Evolutionary conservation across 2,329 filamentous ascomycete species (phyloP), one percentile per base, ranked within the genome.

Genomic region (Xylaria hypoxylon): DNA sequence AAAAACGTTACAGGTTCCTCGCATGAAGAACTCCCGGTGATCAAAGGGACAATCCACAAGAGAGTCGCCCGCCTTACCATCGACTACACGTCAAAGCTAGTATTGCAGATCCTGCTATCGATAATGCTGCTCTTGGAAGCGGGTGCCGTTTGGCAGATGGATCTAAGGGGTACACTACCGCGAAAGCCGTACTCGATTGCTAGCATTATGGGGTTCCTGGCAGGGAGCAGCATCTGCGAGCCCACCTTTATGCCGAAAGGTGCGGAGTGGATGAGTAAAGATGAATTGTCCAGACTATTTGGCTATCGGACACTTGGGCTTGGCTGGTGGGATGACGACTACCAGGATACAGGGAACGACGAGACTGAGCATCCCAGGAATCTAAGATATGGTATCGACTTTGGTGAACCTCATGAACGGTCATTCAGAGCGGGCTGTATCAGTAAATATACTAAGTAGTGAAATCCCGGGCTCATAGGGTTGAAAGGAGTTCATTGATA

Each of bases 61-160:
- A 44, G 10, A 17, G 24, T 31, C n/a, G 13, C n/a, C 22, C 52
- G 52, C 5, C 52, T 56, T 15, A 22, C 24, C 7, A 42, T 56
- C 19, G 52, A 56, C 52, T 28, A 15, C 24, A 42, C 31, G n/a
- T 56, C 52, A 15, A 56, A 56, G n/a, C 19, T 56, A 22, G 19
- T 56, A 42, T n/a, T 56, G n/a, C 52, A 56, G 35, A 42, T 56
- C 38, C 42, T 56, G 19, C 35, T 56, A 15, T 33, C 52, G 8
- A 33, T 35, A 19, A 42, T 56, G 52, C 10, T 31, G 1, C 10
- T 40, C n/a, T 22, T 56, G n/a, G 52, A 33, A 28, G 35, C 19
- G 11, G 6, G 13, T 4, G 52, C 33, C 2, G 2, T 40, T 15
- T 42, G 33, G 22, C 17, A 42, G 33, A 42, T 42, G n/a, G 24